These are phyloP conservation scores for Diaporthe aspalathi DNA, from an alignment of 2,329 filamentous ascomycete species.

Conservation along the genomic window DNA sequence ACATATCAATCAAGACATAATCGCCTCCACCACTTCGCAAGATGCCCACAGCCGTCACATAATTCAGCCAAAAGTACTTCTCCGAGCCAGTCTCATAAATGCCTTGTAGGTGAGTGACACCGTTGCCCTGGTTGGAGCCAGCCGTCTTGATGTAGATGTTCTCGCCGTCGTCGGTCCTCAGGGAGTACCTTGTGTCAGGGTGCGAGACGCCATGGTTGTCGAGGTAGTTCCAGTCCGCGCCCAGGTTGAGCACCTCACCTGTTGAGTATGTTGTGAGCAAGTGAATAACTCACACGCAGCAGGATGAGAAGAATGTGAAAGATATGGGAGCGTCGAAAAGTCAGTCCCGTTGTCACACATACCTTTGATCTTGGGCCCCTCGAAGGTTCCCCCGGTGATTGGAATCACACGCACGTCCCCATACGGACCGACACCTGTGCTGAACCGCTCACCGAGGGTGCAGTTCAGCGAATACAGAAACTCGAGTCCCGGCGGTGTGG, in stretches of 20 bases:
- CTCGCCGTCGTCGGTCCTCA: slow-evolving; percentile 47
- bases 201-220: slow-evolving; percentile 44
- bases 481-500: slow-evolving; percentile 42
- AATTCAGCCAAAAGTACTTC: slow-evolving; percentile 49
- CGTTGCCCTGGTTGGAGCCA: slow-evolving; percentile 45
- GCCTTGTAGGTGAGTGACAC: slow-evolving; percentile 43
- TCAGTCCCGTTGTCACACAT: neutral
- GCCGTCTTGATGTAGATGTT: slow-evolving; percentile 48
- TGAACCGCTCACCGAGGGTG: slow-evolving; percentile 42
- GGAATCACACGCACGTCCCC: slow-evolving; percentile 44
- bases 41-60: slow-evolving; percentile 46
- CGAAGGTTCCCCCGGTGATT: slow-evolving; percentile 46
- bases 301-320: no score
- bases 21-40: slow-evolving; percentile 38
- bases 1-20: slow-evolving; percentile 45
- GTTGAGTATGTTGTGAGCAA: slow-evolving; percentile 14
- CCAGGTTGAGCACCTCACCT: slow-evolving; percentile 46
- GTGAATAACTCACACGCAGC: no score
- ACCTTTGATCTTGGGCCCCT: slow-evolving; percentile 44
- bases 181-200: slow-evolving; percentile 49
- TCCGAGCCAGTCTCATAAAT: slow-evolving; percentile 45
- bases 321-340: no score
- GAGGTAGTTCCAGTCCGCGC: slow-evolving; percentile 47
- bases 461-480: slow-evolving; percentile 47
- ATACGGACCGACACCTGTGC: slow-evolving; percentile 43